Conservation (phyloP, 441 rosid genomes). For the Pelargonium citronellum region DNA sequence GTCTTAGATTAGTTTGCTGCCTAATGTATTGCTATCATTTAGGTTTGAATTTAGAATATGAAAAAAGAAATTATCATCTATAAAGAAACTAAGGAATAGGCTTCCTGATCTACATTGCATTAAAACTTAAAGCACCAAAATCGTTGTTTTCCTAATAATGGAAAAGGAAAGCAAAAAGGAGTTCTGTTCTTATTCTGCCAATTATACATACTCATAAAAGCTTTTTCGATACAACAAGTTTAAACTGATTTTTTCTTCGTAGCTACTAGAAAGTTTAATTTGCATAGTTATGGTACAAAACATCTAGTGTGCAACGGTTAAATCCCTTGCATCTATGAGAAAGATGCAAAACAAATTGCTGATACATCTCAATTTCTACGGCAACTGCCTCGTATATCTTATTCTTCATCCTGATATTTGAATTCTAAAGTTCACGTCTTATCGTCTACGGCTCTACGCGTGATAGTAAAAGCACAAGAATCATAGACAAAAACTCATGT, state of each 20-base stretch:
- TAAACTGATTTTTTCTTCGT: not conserved
- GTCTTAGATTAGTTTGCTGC: not conserved
- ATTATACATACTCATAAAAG: not conserved
- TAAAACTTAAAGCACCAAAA: not conserved
- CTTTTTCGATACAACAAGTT: not conserved
- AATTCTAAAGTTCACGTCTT: not conserved
- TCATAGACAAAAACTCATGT: constrained; percentile 4
- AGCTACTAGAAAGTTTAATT: not conserved
- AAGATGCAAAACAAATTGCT: constrained; percentile 1
- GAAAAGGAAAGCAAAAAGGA: not conserved
- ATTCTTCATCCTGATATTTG: not conserved
- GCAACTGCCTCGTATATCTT: constrained; percentile 5
- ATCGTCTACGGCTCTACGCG: not conserved
- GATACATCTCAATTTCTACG: constrained; percentile 3
- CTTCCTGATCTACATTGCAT: not conserved
- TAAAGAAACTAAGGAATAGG: not conserved
- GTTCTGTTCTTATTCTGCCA: not conserved
- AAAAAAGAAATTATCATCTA: too few relatives aligned
- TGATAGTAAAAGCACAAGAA: constrained; percentile 2
- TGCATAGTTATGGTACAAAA: not conserved
- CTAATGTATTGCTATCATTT: not conserved
- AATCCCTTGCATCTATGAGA: not conserved
- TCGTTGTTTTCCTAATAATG: not conserved
- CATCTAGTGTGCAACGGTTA: not conserved
- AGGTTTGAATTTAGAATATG: not conserved